Conservation (phyloP, 495 filamentous ascomycete genomes). For the Hypomontagnella submonticulosa region DNA sequence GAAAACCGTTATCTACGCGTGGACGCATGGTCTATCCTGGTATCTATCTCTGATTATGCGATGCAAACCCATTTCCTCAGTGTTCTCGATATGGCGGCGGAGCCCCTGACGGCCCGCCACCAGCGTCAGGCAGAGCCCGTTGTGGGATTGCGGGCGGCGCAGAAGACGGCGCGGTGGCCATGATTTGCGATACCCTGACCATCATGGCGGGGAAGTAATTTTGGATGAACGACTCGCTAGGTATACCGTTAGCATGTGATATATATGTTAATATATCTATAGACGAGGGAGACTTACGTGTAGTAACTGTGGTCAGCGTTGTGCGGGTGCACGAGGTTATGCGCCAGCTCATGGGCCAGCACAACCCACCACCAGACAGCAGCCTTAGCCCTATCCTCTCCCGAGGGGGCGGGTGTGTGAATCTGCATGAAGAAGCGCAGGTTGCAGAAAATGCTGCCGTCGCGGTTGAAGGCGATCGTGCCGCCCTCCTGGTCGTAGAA, state of each 20-base stretch:
- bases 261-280: neutral
- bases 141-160: slow-evolving; percentile 2
- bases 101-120: slow-evolving; percentile 13
- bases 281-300: slow-evolving; percentile 62
- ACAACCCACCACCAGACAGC: slow-evolving; percentile 92
- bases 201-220: slow-evolving; percentile 62
- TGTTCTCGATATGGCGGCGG: slow-evolving; percentile 44
- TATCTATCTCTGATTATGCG: neutral
- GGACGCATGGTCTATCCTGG: neutral
- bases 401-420: slow-evolving; percentile 63
- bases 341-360: slow-evolving; percentile 91
- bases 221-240: slow-evolving; percentile 62
- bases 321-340: slow-evolving; percentile 86
- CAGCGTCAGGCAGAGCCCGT: neutral
- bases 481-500: slow-evolving; percentile 83
- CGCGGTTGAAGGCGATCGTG: slow-evolving; percentile 92
- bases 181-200: slow-evolving; percentile 48
- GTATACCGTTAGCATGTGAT: slow-evolving; percentile 24
- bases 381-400: slow-evolving; percentile 68
- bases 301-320: slow-evolving; percentile 87
- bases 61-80: neutral
- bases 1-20: no score
- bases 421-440: slow-evolving; percentile 85
- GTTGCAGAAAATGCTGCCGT: slow-evolving; percentile 93
- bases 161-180: neutral